Conservation (phyloP, 2,329 filamentous ascomycete genomes). For the Parastagonospora nodorum region DNA sequence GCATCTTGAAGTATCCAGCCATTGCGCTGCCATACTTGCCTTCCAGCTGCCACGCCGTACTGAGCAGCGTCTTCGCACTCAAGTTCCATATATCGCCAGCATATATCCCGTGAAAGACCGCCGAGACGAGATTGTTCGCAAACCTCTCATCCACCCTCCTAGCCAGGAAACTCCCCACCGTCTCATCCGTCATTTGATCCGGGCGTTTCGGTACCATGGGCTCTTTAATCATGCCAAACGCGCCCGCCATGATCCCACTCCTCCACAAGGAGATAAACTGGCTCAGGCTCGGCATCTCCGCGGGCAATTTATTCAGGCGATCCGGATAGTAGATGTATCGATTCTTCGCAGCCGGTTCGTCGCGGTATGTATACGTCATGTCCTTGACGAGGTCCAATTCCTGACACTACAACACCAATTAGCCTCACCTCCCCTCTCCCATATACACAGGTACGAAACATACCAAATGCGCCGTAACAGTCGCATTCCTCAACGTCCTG, state of each 20-base stretch:
- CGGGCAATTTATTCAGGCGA: conserved; percentile 64
- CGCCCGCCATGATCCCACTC: conserved; percentile 63
- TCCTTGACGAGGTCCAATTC: conserved; percentile 62
- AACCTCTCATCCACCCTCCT: conserved; percentile 60
- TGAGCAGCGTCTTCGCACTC: conserved; percentile 70
- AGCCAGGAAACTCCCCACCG: conserved; percentile 69
- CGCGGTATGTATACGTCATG: conserved; percentile 59
- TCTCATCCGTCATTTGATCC: conserved; percentile 63
- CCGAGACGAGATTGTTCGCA: conserved; percentile 76
- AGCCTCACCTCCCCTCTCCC: conserved; percentile 5
- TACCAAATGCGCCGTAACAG: conserved; percentile 74
- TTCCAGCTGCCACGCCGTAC: conserved; percentile 58
- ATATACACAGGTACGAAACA: conserved; percentile 22
- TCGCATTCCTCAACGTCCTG: conserved; percentile 72
- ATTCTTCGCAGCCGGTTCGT: conserved; percentile 60
- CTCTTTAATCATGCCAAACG: conserved; percentile 48
- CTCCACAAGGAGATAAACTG: conserved; percentile 45
- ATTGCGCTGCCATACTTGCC: conserved; percentile 41
- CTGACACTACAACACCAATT: conserved; percentile 55
- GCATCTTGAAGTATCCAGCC: conserved; percentile 26
- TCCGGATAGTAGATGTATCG: conserved; percentile 91
- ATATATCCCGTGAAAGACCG: conserved; percentile 83
- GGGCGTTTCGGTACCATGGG: conserved; percentile 39
- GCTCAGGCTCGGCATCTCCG: conserved; percentile 27
- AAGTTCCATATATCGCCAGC: conserved; percentile 85